Evolutionary conservation across 371 early-diverging fungal genomes (phyloP), one percentile per base, ranked within the genome.

Genomic region (Mortierella sp.): DNA sequence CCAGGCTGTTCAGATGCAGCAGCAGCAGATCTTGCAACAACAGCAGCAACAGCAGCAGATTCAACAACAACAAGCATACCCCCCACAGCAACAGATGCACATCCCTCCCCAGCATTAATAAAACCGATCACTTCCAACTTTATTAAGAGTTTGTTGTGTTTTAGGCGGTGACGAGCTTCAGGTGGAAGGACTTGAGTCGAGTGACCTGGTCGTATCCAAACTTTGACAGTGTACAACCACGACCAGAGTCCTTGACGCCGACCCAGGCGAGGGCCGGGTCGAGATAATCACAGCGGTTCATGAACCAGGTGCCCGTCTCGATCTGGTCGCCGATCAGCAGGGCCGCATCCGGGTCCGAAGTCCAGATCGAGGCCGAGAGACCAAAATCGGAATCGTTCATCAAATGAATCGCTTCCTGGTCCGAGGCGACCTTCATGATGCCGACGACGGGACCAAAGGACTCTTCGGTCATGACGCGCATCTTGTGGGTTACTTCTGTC

Each of bases 361-460:
- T 95, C 96, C 96, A 96, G 61, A 96, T 91, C 48, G 92, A 92
- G 4, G 95, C 94, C n/a, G 97, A 95, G 64, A 96, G 81, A 5
- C 97, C 97, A 85, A 91, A 96, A 19, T 89, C 87, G 24, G 92
- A 91, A 78, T 96, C 96, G 73, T 96, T 96, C 93, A 95, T 95
- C 40, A 93, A 77, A 10, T 76, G 73, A 41, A 96, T 86, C 5
- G 96, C 96, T 79, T 96, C 95, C 14, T 93, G 90, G 73, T 95
- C 95, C 22, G 91, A 91, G 26, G 86, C 69, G 2, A 95, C 91
- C 83, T 89, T 89, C 92, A 95, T 93, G 58, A 97, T 92, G 4
- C 92, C 93, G 53, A 95, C 90, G 26, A 95, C 91, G 43, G 97
- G 97, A 0, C 96, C 97, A 89, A 97, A 97, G 13, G 95, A 94